Evolutionary conservation across 345 rosid genomes (phyloP), one percentile per base, ranked within the genome.

Genomic region (Rubroshorea leprosula): DNA sequence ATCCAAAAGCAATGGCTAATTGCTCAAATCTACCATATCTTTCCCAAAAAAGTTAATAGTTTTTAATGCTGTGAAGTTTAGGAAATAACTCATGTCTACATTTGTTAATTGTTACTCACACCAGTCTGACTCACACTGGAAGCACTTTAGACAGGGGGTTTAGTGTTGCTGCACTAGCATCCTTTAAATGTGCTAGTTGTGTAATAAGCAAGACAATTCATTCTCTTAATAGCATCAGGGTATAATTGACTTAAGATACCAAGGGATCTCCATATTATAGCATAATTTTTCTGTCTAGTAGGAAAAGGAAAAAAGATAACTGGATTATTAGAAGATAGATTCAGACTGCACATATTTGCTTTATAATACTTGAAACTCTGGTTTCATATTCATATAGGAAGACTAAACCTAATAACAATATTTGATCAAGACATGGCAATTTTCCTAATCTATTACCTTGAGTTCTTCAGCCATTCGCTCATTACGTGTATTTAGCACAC

Each of bases 381-480:
- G 5, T 26, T 16, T 17, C 39, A 25, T n/a, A n/a, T n/a, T 14
- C 25, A 24, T 25, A 35, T 14, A 14, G 24, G 35, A 54, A 14
- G 19, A 5, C 5, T 19, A 9, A 12, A 31, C 18, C 35, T 44
- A 10, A 41, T 16, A 19, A 12, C 23, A 9, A 41, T 23, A 47
- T 10, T 19, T 23, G 31, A 21, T 22, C 25, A 50, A 38, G 23
- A 46, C 20, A 46, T 26, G 50, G 17, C 9, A 60, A 20, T 24
- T n/a, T 44, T 44, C 45, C 1, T 52, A 17, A 20, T 11, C 38
- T 61, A 79, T 65, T 52, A 87, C 96, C 96, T 80, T 83, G 23
- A 92, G 95, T 58, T 88, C 96, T 62, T 86, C 96, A 1, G 96
- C 93, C 98, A 92, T 92, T 68, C 95, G 80, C 68, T 92, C 98